Evolutionary conservation across 257 asterid species (phyloP).

Genomic region (Striga asiatica): DNA sequence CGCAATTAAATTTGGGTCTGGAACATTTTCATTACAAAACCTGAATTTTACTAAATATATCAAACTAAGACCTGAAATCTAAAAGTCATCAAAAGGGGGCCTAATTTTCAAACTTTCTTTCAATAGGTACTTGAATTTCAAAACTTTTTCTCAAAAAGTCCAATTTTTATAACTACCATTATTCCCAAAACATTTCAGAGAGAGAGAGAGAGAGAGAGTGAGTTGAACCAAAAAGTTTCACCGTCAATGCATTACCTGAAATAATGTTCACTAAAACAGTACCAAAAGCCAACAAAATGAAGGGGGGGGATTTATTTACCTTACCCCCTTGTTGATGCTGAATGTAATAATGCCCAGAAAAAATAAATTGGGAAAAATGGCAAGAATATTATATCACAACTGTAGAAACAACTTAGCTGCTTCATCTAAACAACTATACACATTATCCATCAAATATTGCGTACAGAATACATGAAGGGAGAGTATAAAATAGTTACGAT

Average conservation of each 20-base stretch:
- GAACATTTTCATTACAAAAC: too few species aligned
- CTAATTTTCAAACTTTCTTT: too few species aligned
- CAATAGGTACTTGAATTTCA: too few species aligned
- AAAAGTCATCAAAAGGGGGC: too few species aligned
- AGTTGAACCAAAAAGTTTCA: neutral
- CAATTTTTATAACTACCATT: too few species aligned
- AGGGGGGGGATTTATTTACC: neutral
- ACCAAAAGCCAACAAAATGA: neutral
- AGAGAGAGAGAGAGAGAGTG: too few species aligned
- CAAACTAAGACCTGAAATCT: too few species aligned
- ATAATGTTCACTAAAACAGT: neutral
- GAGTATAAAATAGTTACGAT: neutral
- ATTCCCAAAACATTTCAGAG: too few species aligned
- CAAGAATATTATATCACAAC: neutral
- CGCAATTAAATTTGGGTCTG: too few species aligned
- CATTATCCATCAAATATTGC: slow-evolving; percentile 16
- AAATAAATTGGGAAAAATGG: neutral
- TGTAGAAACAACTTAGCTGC: slow-evolving; percentile 17
- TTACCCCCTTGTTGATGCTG: neutral
- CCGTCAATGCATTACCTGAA: neutral
- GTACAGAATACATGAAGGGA: slow-evolving; percentile 7
- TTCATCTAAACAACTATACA: slow-evolving; percentile 18
- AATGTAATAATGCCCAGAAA: neutral
- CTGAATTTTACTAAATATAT: too few species aligned
- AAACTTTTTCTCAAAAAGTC: too few species aligned